phyloP scores from a whole-genome alignment of 2,329 filamentous ascomycete species.

The Alternaria incomplexa region DNA sequence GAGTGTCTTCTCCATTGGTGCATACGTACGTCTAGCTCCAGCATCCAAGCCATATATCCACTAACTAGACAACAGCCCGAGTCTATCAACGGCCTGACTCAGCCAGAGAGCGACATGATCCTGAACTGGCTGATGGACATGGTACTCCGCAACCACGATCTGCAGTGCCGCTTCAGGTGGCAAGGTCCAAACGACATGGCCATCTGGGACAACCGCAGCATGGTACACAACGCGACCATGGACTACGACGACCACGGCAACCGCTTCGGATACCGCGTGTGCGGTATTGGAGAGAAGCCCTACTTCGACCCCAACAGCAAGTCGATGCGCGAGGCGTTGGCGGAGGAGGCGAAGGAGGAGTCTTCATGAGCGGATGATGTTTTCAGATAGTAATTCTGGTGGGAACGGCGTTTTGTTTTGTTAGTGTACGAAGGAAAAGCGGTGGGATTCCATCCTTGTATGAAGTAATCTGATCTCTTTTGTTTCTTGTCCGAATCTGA shows the following conservation, averaged over 20 bases:
- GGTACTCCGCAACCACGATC: constrained; percentile 47
- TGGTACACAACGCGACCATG: constrained; percentile 64
- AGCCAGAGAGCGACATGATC: constrained; percentile 6
- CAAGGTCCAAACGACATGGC: constrained; percentile 37
- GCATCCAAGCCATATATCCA: constrained; percentile 37
- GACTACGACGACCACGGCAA: constrained; percentile 62
- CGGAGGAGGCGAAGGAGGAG: constrained; percentile 5
- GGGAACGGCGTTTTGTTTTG: neutral
- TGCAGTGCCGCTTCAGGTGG: constrained; percentile 52
- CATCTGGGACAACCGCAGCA: constrained; percentile 68
- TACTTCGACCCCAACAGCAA: constrained; percentile 60
- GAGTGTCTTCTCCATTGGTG: constrained; percentile 53
- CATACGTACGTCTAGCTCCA: constrained; percentile 12
- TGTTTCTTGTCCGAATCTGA: neutral
- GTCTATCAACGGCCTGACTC: constrained; percentile 6
- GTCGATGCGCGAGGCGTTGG: constrained; percentile 52
- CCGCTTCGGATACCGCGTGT: constrained; percentile 60
- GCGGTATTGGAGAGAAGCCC: constrained; percentile 62
- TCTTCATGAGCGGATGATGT: neutral
- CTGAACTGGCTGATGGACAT: constrained; percentile 6
- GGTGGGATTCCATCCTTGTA: neutral
- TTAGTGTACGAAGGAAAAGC: neutral
- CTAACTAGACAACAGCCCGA: constrained; percentile 1
- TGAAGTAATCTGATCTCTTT: neutral
- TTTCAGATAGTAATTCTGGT: neutral